phyloP scores from a whole-genome alignment of 2,329 filamentous ascomycete species.

The Fusarium armeniacum region DNA sequence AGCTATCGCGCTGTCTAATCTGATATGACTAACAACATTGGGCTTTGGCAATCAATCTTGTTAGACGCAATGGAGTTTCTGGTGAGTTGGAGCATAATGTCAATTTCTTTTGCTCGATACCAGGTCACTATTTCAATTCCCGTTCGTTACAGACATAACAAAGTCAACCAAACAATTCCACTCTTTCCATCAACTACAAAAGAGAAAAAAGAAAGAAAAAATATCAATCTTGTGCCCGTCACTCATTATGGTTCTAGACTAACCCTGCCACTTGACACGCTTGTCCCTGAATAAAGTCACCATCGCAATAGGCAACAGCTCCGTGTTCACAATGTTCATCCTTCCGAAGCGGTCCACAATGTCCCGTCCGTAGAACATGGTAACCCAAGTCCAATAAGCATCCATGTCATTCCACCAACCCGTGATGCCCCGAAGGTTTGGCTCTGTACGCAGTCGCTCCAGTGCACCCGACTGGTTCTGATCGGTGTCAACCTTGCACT shows the following conservation, averaged over 20 bases:
- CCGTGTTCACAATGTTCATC: constrained; percentile 60
- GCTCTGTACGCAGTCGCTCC: constrained; percentile 32
- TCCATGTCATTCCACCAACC: constrained; percentile 53
- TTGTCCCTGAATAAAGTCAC: constrained; percentile 60
- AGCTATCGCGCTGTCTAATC: too few species aligned
- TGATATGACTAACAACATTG: too few species aligned
- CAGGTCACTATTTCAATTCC: neutral
- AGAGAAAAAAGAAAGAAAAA: too few species aligned
- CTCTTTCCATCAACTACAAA: neutral
- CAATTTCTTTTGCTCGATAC: neutral
- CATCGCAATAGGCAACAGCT: constrained; percentile 63
- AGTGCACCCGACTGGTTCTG: constrained; percentile 43
- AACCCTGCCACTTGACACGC: constrained; percentile 59
- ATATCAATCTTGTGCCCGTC: neutral
- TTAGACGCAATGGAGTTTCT: too few species aligned
- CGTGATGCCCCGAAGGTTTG: constrained; percentile 44
- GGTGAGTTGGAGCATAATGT: too few species aligned
- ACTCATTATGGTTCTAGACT: neutral
- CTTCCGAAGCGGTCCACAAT: constrained; percentile 61
- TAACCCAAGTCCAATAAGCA: constrained; percentile 64
- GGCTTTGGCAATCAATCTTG: too few species aligned
- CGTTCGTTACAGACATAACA: too few species aligned
- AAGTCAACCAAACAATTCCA: neutral
- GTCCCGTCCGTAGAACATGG: constrained; percentile 61
- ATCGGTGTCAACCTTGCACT: constrained; percentile 49